Conservation (phyloP, 306 rosid genomes). For the Cucumis melo region DNA sequence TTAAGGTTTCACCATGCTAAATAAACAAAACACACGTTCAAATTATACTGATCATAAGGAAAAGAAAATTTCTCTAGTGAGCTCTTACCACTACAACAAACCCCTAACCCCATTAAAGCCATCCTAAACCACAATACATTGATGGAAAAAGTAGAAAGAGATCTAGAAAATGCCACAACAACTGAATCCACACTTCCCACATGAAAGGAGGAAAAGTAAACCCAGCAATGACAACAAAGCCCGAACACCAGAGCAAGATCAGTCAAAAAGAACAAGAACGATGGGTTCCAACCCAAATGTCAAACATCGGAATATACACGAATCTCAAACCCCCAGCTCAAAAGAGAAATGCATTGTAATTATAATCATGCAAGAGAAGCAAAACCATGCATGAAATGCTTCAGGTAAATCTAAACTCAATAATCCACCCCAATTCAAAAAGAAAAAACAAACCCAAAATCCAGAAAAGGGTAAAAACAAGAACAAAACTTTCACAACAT, state of each 20-base stretch:
- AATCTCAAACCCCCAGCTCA: not conserved
- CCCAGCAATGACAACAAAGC: not conserved
- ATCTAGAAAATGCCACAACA: not conserved
- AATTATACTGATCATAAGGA: not conserved
- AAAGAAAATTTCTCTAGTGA: not conserved
- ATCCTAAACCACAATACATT: not conserved
- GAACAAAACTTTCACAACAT: not conserved
- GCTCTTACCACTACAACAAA: not conserved
- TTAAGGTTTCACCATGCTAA: not conserved
- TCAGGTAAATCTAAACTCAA: not conserved
- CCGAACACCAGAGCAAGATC: not conserved
- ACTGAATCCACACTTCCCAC: not conserved
- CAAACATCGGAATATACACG: not conserved
- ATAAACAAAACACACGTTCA: not conserved
- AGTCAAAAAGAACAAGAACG: not conserved
- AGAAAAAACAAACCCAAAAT: not conserved
- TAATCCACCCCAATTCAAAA: not conserved
- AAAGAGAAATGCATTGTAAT: constrained; percentile 1
- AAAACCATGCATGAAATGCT: not conserved
- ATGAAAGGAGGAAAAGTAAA: not conserved
- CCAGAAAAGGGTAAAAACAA: not conserved
- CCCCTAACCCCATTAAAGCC: not conserved
- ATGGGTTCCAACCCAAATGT: not conserved
- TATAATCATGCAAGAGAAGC: not conserved
- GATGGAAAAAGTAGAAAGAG: not conserved